Conservation (phyloP, 805 yeast genomes). For the Saturnispora bothae region DNA sequence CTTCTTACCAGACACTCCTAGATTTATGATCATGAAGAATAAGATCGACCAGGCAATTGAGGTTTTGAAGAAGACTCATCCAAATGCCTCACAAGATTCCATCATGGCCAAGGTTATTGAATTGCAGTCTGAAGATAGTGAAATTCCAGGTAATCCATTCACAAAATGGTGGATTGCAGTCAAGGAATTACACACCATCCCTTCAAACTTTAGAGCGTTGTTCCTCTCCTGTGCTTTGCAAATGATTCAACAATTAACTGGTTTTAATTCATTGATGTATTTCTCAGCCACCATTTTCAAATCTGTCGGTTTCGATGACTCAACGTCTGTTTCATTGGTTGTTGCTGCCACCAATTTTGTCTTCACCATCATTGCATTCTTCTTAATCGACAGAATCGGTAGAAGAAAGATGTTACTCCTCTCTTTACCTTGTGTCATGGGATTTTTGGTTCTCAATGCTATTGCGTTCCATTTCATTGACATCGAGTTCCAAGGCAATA, state of each 20-base stretch:
- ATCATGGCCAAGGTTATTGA: slow-evolving; percentile 63
- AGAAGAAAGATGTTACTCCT: slow-evolving; percentile 70
- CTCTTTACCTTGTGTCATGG: slow-evolving; percentile 81
- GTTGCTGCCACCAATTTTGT: slow-evolving; percentile 92
- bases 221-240: slow-evolving; percentile 87
- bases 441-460: slow-evolving; percentile 69
- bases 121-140: slow-evolving; percentile 37
- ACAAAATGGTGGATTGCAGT: slow-evolving; percentile 49
- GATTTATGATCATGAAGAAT: slow-evolving; percentile 71
- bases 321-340: slow-evolving; percentile 91
- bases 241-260: slow-evolving; percentile 94
- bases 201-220: slow-evolving; percentile 81
- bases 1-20: slow-evolving; percentile 93
- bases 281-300: slow-evolving; percentile 88
- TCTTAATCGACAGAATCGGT: slow-evolving; percentile 79
- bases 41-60: slow-evolving; percentile 51
- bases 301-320: slow-evolving; percentile 76
- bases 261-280: slow-evolving; percentile 94
- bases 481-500: slow-evolving; percentile 42
- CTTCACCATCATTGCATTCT: slow-evolving; percentile 76
- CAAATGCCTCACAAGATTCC: slow-evolving; percentile 49
- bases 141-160: slow-evolving; percentile 28
- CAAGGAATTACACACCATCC: slow-evolving; percentile 51
- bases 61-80: slow-evolving; percentile 56
- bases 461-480: slow-evolving; percentile 84